Conservation (phyloP, 768 basidiomycete genomes). For the Heimioporus sp. region DNA sequence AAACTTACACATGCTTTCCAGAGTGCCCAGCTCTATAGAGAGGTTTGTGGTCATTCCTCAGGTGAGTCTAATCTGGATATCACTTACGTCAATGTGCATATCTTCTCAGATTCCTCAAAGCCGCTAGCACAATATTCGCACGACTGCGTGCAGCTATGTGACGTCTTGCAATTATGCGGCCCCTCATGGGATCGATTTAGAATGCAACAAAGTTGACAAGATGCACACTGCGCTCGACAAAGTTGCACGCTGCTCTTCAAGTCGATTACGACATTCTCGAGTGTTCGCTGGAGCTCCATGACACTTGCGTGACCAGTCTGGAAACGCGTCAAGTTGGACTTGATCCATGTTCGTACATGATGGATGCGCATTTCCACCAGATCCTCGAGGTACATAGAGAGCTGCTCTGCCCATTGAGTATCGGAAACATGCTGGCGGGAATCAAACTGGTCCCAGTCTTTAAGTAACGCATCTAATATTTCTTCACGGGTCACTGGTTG, state of each 20-base stretch:
- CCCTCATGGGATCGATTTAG: slow-evolving; percentile 44
- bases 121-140: slow-evolving; percentile 41
- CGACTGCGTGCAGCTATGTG: slow-evolving; percentile 41
- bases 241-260: slow-evolving; percentile 48
- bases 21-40: slow-evolving; percentile 51
- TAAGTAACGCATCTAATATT: slow-evolving; percentile 13
- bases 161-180: slow-evolving; percentile 49
- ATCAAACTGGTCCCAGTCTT: slow-evolving; percentile 30
- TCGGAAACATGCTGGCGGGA: slow-evolving; percentile 39
- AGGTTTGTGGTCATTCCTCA: background rate
- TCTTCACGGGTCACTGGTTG: slow-evolving; percentile 12
- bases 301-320: slow-evolving; percentile 44
- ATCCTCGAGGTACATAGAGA: slow-evolving; percentile 40
- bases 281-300: slow-evolving; percentile 40
- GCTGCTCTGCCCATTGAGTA: slow-evolving; percentile 38
- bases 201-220: slow-evolving; percentile 51
- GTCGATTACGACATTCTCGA: slow-evolving; percentile 44
- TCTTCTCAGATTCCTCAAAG: slow-evolving; percentile 17
- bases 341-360: slow-evolving; percentile 51
- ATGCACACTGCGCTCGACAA: slow-evolving; percentile 47
- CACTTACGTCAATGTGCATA: slow-evolving; percentile 48
- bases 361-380: slow-evolving; percentile 44
- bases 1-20: slow-evolving; percentile 50
- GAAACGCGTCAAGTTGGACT: slow-evolving; percentile 49
- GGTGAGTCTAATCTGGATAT: background rate